Evolutionary conservation across 306 rosid species (phyloP).

Genomic region (Styphnolobium japonicum): DNA sequence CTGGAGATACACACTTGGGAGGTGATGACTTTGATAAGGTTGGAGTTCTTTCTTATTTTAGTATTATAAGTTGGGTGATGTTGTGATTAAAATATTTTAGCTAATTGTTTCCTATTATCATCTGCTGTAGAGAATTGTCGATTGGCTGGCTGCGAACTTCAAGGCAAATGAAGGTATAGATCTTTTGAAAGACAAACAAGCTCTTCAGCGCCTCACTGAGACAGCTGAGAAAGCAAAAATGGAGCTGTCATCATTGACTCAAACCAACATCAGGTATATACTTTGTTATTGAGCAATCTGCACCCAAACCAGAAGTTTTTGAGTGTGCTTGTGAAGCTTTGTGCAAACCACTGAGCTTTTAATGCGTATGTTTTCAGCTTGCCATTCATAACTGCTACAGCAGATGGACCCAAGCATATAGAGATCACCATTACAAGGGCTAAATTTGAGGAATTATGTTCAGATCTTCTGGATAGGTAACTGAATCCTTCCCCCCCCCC

Average conservation of each 20-base stretch:
- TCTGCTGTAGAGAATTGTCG: conserved; percentile 73
- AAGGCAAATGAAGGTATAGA: conserved; percentile 89
- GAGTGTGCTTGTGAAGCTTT: background rate
- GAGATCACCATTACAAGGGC: conserved; percentile 92
- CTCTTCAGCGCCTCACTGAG: conserved; percentile 96
- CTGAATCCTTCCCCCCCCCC: background rate
- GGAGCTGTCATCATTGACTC: conserved; percentile 94
- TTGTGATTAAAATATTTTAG: background rate
- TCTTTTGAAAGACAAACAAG: conserved; percentile 91
- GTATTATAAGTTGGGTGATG: background rate
- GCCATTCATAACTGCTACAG: conserved; percentile 95
- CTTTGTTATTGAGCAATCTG: background rate
- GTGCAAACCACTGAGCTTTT: background rate
- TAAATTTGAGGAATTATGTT: conserved; percentile 88
- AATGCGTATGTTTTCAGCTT: conserved; percentile 42
- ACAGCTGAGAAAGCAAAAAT: conserved; percentile 97
- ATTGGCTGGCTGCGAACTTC: conserved; percentile 78
- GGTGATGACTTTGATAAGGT: conserved; percentile 99
- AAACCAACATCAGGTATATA: conserved; percentile 80
- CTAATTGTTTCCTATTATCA: background rate
- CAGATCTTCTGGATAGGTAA: conserved; percentile 93
- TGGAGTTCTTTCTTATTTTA: background rate
- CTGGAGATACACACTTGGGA: conserved; percentile 97
- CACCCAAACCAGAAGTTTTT: background rate
- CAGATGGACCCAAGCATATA: conserved; percentile 96